Evolutionary conservation across 306 rosid species (phyloP).

Genomic region (Bauhinia variegata): DNA sequence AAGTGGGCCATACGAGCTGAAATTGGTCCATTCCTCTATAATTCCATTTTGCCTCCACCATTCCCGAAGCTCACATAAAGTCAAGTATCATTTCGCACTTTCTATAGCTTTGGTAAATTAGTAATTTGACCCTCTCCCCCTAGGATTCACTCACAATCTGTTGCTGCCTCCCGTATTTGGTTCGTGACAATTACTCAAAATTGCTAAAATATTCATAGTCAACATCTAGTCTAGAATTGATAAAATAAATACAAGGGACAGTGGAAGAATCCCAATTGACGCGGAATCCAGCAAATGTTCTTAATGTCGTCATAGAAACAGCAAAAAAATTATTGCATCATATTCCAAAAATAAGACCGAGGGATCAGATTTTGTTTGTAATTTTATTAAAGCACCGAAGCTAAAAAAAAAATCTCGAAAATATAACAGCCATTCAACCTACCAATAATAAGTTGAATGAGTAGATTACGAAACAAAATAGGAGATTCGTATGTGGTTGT

Average conservation of each 20-base stretch:
- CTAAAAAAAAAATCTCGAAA: neutral
- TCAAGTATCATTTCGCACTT: constrained; percentile 37
- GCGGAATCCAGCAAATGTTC: too few species aligned
- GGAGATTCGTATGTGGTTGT: constrained; percentile 10
- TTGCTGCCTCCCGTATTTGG: constrained; percentile 16
- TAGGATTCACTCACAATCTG: constrained; percentile 4
- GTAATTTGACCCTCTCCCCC: neutral
- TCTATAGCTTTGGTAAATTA: neutral
- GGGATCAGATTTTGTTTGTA: too few species aligned
- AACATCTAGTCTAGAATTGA: too few species aligned
- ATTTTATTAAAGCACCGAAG: too few species aligned
- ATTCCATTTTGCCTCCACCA: constrained; percentile 41
- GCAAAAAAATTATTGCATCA: too few species aligned
- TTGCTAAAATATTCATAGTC: constrained; percentile 6
- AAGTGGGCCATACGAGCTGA: constrained; percentile 38
- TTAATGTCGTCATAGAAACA: too few species aligned
- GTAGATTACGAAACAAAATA: neutral
- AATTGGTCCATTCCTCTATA: constrained; percentile 45
- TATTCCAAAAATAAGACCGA: too few species aligned
- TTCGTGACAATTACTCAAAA: constrained; percentile 12
- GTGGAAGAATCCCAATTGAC: neutral
- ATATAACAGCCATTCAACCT: constrained; percentile 13
- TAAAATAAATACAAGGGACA: too few species aligned
- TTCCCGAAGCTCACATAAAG: constrained; percentile 40
- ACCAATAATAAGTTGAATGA: constrained; percentile 6